These are phyloP conservation scores for Cyberlindnera mycetangii DNA, from an alignment of 805 yeast genomes.

Conservation along the genomic window DNA sequence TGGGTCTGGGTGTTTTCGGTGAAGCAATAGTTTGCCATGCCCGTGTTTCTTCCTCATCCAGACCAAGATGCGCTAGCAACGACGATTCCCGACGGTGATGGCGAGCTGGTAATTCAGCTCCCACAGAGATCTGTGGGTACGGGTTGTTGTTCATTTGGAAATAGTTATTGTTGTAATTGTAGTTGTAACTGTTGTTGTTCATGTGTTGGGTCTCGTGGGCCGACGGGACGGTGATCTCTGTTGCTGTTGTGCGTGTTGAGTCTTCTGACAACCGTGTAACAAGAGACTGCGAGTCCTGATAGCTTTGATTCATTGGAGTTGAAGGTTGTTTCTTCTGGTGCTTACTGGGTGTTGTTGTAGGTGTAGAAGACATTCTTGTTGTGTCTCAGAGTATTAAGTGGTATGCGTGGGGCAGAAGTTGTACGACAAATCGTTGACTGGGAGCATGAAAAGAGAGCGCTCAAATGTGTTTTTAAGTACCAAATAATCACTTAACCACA, in stretches of 20 bases:
- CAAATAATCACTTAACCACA: no score
- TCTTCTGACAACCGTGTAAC: conserved; percentile 5
- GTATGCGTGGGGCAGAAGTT: no score
- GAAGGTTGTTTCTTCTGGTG: neutral
- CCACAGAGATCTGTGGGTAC: neutral
- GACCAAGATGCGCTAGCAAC: conserved; percentile 11
- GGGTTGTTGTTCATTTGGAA: neutral
- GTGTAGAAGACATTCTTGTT: conserved; percentile 4
- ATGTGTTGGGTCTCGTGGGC: neutral
- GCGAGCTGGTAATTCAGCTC: neutral
- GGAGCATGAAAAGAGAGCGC: no score
- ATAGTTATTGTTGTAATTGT: neutral
- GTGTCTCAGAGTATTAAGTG: no score
- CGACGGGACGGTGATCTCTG: conserved; percentile 4
- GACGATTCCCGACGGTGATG: conserved; percentile 16
- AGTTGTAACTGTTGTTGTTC: neutral
- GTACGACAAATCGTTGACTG: no score
- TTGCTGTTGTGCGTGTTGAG: conserved; percentile 1
- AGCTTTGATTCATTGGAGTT: neutral
- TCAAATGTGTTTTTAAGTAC: no score
- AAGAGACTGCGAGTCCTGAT: neutral
- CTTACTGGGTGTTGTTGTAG: conserved; percentile 2
- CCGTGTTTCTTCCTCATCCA: conserved; percentile 14
- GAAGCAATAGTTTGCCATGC: conserved; percentile 14
- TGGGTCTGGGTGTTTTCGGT: conserved; percentile 7